A percentile compares a stretch with the other conserved stretches of the same genome.
Evolutionary conservation across 129 eudicot species (phyloP).

Genomic region (Flaveria bidentis): DNA sequence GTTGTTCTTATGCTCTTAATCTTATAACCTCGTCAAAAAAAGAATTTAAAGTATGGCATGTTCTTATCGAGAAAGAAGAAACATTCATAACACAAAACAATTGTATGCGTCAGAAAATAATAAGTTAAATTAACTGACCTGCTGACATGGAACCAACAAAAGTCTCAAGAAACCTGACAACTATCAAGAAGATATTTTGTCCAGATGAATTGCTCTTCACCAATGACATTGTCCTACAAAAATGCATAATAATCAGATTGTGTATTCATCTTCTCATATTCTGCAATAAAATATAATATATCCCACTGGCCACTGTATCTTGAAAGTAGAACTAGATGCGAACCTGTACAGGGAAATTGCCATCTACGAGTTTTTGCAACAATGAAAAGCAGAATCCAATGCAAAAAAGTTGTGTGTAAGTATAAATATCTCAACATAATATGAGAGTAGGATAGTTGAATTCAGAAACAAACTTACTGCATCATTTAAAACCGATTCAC

Average conservation of each 20-base stretch:
- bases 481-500: conserved; percentile 98
- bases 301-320: conserved; percentile 4
- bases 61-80: background rate
- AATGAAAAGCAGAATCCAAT: conserved; percentile 28
- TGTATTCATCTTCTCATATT: conserved; percentile 7
- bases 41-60: background rate
- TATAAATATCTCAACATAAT: conserved; percentile 17
- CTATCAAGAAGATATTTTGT: conserved; percentile 64
- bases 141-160: conserved; percentile 98
- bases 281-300: conserved; percentile 19
- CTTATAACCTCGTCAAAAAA: background rate
- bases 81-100: background rate
- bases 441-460: conserved; percentile 17
- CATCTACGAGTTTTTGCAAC: conserved; percentile 57
- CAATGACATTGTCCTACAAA: conserved; percentile 85
- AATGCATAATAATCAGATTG: conserved; percentile 17
- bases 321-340: conserved; percentile 26
- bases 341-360: conserved; percentile 98
- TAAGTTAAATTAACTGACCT: conserved; percentile 48
- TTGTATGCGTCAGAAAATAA: conserved; percentile 9
- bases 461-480: conserved; percentile 64
- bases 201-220: conserved; percentile 78
- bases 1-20: conserved; percentile 4
- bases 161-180: conserved; percentile 92
- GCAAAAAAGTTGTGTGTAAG: conserved; percentile 33